Conservation (phyloP, 2,329 filamentous ascomycete genomes). For the Penicillium griseofulvum region DNA sequence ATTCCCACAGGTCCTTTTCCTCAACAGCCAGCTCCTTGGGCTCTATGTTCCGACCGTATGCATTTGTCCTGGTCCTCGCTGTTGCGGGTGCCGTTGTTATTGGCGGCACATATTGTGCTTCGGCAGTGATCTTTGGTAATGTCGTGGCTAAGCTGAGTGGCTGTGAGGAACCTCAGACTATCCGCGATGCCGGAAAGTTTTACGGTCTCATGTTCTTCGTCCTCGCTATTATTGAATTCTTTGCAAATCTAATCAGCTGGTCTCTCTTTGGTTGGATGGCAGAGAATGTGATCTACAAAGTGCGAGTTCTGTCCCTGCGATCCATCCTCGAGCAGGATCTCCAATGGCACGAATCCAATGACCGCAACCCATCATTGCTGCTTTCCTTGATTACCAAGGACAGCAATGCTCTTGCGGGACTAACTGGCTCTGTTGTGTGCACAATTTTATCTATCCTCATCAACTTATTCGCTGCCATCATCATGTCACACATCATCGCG, state of each 20-base stretch:
- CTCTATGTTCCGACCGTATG: constrained; percentile 5
- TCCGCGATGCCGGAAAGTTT: constrained; percentile 52
- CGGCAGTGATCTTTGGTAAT: constrained; percentile 60
- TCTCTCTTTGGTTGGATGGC: constrained; percentile 57
- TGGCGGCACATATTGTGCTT: constrained; percentile 56
- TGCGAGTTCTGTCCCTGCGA: constrained; percentile 62
- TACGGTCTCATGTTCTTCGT: constrained; percentile 61
- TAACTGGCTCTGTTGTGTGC: constrained; percentile 69
- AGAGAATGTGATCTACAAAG: constrained; percentile 63
- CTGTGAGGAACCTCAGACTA: constrained; percentile 50
- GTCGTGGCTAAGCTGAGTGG: constrained; percentile 56
- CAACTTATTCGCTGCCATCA: constrained; percentile 66
- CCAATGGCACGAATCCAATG: constrained; percentile 66
- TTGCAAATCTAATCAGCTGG: constrained; percentile 62
- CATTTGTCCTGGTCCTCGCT: not conserved
- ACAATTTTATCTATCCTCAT: constrained; percentile 67
- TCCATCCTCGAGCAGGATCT: constrained; percentile 64
- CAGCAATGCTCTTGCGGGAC: constrained; percentile 63
- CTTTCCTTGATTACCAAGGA: constrained; percentile 68
- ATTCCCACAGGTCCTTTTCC: not conserved
- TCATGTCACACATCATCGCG: constrained; percentile 67
- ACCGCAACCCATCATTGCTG: constrained; percentile 59
- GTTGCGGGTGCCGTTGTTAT: constrained; percentile 56
- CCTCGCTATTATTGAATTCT: constrained; percentile 58
- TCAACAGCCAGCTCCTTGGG: constrained; percentile 46